Evolutionary conservation across 768 basidiomycete species (phyloP).

Genomic region (Termitomyces eurrhizus): DNA sequence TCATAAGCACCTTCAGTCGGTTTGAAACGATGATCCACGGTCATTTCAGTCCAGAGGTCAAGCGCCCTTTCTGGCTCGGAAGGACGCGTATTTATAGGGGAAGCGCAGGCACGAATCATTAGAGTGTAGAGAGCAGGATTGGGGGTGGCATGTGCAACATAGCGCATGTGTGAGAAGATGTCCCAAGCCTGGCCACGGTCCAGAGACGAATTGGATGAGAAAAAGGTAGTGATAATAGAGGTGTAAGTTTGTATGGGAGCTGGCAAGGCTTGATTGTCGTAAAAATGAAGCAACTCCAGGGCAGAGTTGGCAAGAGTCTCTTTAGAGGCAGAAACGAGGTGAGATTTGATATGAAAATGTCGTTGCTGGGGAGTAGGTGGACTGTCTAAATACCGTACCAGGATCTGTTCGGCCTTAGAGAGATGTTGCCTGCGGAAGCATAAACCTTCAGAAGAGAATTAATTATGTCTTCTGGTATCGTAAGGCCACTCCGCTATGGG

Average conservation of each 20-base stretch:
- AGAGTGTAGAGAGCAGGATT: constrained; percentile 66
- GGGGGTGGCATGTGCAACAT: constrained; percentile 85
- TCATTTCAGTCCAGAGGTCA: constrained; percentile 94
- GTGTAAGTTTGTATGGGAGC: constrained; percentile 78
- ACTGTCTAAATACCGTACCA: constrained; percentile 36
- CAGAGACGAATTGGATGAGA: constrained; percentile 42
- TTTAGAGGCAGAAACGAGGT: constrained; percentile 47
- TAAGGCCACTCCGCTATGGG: constrained; percentile 36
- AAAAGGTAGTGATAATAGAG: constrained; percentile 56
- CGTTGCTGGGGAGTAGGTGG: constrained; percentile 53
- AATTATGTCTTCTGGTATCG: constrained; percentile 38
- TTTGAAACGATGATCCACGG: constrained; percentile 54
- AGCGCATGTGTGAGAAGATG: constrained; percentile 93
- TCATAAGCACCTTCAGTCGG: constrained; percentile 74
- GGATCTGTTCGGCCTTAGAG: constrained; percentile 41
- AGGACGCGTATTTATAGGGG: constrained; percentile 36
- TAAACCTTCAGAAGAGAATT: constrained; percentile 47
- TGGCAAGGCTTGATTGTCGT: constrained; percentile 58
- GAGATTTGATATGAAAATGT: constrained; percentile 69
- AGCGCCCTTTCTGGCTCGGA: constrained; percentile 88
- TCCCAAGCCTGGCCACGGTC: constrained; percentile 87
- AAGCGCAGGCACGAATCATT: constrained; percentile 88
- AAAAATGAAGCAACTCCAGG: constrained; percentile 62
- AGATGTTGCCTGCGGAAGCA: constrained; percentile 41
- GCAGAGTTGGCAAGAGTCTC: constrained; percentile 57